phyloP scores from a whole-genome alignment of 495 filamentous ascomycete species.

The Chaetomidium leptoderma region DNA sequence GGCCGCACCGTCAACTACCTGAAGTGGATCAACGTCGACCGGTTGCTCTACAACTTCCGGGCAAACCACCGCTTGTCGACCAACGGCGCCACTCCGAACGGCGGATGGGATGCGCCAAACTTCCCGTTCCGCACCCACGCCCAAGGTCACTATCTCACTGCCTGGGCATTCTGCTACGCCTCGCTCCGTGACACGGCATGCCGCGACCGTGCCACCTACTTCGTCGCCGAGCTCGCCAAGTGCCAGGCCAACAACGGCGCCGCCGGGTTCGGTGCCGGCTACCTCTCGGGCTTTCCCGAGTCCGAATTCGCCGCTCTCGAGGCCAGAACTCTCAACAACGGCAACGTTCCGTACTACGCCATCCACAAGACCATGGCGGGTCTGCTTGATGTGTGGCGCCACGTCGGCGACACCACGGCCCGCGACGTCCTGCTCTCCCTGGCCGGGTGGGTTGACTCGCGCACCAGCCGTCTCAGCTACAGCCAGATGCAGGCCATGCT shows the following conservation, averaged over 20 bases:
- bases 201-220: conserved; percentile 30
- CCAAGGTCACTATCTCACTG: conserved; percentile 38
- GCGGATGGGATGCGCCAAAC: conserved; percentile 38
- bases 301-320: conserved; percentile 35
- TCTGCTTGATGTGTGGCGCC: conserved; percentile 34
- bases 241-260: conserved; percentile 38
- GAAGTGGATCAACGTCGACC: conserved; percentile 33
- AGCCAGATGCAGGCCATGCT: conserved; percentile 37
- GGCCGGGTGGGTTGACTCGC: conserved; percentile 36
- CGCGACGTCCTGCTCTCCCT: conserved; percentile 29
- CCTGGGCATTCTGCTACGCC: conserved; percentile 22
- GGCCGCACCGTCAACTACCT: conserved; percentile 35
- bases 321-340: conserved; percentile 12
- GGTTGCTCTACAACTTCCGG: conserved; percentile 39
- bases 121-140: conserved; percentile 39
- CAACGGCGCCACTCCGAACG: conserved; percentile 28
- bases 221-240: conserved; percentile 36
- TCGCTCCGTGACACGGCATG: conserved; percentile 28
- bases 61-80: conserved; percentile 34
- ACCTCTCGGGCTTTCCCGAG: conserved; percentile 39
- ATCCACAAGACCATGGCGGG: conserved; percentile 27
- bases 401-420: conserved; percentile 31
- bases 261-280: conserved; percentile 29
- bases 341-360: conserved; percentile 25
- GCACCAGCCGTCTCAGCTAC: conserved; percentile 29